phyloP scores from a whole-genome alignment of 2,329 filamentous ascomycete genomes.

The Claviceps maximensis region DNA sequence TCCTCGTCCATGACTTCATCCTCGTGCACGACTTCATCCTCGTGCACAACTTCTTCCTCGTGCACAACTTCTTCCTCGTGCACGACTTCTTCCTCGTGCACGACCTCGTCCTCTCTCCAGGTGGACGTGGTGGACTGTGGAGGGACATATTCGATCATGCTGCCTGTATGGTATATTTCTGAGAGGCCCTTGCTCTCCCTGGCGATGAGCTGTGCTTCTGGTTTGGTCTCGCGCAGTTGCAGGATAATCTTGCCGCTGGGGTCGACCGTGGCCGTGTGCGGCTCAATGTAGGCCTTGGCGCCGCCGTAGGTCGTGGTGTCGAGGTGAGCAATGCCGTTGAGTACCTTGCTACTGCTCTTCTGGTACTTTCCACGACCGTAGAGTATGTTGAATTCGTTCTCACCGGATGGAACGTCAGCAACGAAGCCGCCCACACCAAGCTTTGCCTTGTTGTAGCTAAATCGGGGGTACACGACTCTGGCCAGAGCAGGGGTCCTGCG shows the following conservation, averaged over 20 bases:
- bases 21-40: not conserved
- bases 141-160: conserved; percentile 10
- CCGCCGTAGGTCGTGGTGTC: conserved; percentile 38
- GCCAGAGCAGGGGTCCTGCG: conserved; percentile 34
- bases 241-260: conserved; percentile 37
- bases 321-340: conserved; percentile 26
- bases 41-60: too few species aligned
- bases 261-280: conserved; percentile 31
- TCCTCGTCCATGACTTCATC: conserved; percentile 1
- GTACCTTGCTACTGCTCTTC: conserved; percentile 16
- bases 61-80: too few species aligned
- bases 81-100: too few species aligned
- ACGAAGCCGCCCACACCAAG: conserved; percentile 45
- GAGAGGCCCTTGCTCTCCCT: conserved; percentile 30
- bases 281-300: conserved; percentile 38
- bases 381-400: conserved; percentile 28
- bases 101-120: too few species aligned
- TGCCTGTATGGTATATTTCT: conserved; percentile 17
- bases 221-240: conserved; percentile 25
- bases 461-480: conserved; percentile 36
- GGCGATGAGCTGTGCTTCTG: conserved; percentile 28
- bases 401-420: conserved; percentile 25
- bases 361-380: conserved; percentile 8
- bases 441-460: conserved; percentile 21
- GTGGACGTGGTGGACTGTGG: conserved; percentile 4